Conservation (phyloP, 768 basidiomycete genomes). For the Russula brevipes region DNA sequence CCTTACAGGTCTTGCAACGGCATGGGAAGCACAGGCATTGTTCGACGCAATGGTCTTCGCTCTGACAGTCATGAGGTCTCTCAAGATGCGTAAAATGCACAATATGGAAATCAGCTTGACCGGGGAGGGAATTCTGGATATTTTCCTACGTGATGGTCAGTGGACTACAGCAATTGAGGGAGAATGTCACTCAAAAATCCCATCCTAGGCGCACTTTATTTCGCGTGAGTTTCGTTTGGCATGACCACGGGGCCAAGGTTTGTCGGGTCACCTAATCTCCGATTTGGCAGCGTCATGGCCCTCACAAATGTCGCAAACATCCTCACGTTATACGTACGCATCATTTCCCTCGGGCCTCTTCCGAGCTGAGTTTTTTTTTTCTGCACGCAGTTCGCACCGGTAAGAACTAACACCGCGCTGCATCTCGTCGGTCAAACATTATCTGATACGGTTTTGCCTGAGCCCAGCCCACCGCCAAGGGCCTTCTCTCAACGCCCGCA, state of each 20-base stretch:
- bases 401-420: conserved; percentile 17
- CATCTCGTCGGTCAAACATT: conserved; percentile 25
- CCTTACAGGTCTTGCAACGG: conserved; percentile 29
- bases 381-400: conserved; percentile 24
- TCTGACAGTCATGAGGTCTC: conserved; percentile 46
- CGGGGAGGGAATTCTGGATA: conserved; percentile 36
- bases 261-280: conserved; percentile 7
- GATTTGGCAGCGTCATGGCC: conserved; percentile 43
- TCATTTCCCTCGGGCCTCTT: background rate
- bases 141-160: conserved; percentile 49
- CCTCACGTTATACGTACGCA: conserved; percentile 36
- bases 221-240: conserved; percentile 38
- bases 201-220: conserved; percentile 47
- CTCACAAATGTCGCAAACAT: conserved; percentile 48
- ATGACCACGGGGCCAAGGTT: background rate
- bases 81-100: conserved; percentile 29
- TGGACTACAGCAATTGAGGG: conserved; percentile 4
- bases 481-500: conserved; percentile 47
- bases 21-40: conserved; percentile 49
- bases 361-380: background rate
- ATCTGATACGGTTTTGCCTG: conserved; percentile 23
- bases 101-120: conserved; percentile 28
- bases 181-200: background rate
- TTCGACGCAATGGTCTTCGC: conserved; percentile 46
- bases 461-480: conserved; percentile 40